Percentiles rank a stretch among this genome's conserved stretches.
Evolutionary conservation across 2,329 filamentous ascomycete species (phyloP).

Genomic region (Colletotrichum siamense): DNA sequence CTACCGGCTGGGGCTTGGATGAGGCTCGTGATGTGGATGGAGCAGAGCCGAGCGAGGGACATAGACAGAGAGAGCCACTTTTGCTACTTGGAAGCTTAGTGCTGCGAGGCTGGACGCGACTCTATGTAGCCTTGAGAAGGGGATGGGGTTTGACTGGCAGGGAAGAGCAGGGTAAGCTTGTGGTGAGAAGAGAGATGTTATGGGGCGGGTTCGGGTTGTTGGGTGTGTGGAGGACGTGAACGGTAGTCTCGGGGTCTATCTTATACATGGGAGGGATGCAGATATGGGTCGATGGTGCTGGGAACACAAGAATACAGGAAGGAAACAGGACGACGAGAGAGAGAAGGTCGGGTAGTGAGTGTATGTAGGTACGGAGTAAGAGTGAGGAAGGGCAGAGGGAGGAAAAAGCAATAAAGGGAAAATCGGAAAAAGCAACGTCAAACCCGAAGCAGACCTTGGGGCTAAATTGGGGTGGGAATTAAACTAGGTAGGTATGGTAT

Average conservation of each 20-base stretch:
- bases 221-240: constrained; percentile 15
- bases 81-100: constrained; percentile 10
- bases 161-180: constrained; percentile 12
- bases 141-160: constrained; percentile 8
- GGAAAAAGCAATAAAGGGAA: constrained; percentile 13
- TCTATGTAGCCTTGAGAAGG: constrained; percentile 14
- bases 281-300: constrained; percentile 13
- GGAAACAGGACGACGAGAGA: not conserved
- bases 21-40: constrained; percentile 20
- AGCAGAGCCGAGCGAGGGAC: not conserved
- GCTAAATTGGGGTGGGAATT: constrained; percentile 2
- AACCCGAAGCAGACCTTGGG: constrained; percentile 1
- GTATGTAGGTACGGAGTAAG: not conserved
- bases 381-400: not conserved
- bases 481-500: not conserved
- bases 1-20: constrained; percentile 4
- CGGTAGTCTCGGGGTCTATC: constrained; percentile 18
- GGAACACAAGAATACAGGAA: not conserved
- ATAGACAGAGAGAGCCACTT: not conserved
- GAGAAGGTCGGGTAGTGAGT: not conserved
- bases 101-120: constrained; percentile 13
- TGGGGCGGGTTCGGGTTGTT: constrained; percentile 9
- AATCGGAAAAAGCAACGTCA: constrained; percentile 12
- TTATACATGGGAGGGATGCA: constrained; percentile 20
- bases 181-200: constrained; percentile 12